phyloP scores from a whole-genome alignment of 345 rosid genomes.

The Geranium brycei region DNA sequence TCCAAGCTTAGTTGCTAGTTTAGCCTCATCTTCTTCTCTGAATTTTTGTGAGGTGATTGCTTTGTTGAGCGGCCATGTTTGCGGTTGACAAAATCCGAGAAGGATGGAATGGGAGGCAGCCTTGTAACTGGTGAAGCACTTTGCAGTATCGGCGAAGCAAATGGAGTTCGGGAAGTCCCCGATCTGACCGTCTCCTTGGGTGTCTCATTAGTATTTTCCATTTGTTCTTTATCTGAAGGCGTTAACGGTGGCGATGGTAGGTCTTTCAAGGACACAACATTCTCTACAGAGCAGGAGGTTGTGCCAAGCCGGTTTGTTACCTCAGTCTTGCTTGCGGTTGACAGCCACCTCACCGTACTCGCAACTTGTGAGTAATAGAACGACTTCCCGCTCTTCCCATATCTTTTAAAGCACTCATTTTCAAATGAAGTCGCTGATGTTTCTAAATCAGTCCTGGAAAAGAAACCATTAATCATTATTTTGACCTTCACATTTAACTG shows the following conservation, averaged over 20 bases:
- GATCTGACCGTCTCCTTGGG: slow-evolving; percentile 2
- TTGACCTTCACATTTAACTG: neutral
- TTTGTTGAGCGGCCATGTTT: slow-evolving; percentile 16
- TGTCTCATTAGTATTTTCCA: slow-evolving; percentile 8
- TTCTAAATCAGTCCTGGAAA: slow-evolving; percentile 44
- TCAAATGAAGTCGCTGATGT: slow-evolving; percentile 50
- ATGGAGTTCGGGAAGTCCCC: slow-evolving; percentile 8
- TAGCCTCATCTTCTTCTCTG: slow-evolving; percentile 47
- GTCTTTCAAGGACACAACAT: slow-evolving; percentile 10
- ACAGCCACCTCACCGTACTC: slow-evolving; percentile 70
- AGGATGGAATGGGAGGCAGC: slow-evolving; percentile 54
- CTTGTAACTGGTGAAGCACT: slow-evolving; percentile 15
- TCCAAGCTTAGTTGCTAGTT: slow-evolving; percentile 12
- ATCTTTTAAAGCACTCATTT: slow-evolving; percentile 62
- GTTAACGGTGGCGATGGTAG: slow-evolving; percentile 12
- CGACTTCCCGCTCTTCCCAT: slow-evolving; percentile 75
- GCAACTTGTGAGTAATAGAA: slow-evolving; percentile 79
- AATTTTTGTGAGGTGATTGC: slow-evolving; percentile 23
- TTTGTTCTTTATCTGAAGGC: slow-evolving; percentile 8
- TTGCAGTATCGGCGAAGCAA: neutral
- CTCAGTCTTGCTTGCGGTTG: slow-evolving; percentile 31
- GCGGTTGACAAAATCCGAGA: slow-evolving; percentile 61
- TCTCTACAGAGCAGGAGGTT: slow-evolving; percentile 12
- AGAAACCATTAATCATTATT: slow-evolving; percentile 1
- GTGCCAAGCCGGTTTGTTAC: slow-evolving; percentile 24